phyloP scores from a whole-genome alignment of 2,329 filamentous ascomycete species.

The Lojkania enalia region DNA sequence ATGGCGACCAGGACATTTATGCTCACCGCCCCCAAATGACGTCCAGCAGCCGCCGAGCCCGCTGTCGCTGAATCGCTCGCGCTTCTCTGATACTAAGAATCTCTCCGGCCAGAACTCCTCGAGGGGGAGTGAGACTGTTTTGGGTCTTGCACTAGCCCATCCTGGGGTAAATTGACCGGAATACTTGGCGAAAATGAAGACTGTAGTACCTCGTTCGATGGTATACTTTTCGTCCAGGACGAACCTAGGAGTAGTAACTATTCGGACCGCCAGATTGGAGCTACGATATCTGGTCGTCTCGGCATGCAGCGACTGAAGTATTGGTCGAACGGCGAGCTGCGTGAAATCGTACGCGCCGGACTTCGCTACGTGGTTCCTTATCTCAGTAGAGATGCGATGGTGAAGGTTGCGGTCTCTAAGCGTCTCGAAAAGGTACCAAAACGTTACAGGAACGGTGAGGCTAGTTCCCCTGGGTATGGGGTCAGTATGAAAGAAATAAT shows the following conservation, averaged over 20 bases:
- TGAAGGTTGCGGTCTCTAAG: constrained; percentile 6
- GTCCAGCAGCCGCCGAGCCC: constrained; percentile 36
- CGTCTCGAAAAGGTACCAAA: constrained; percentile 23
- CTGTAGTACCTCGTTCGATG: constrained; percentile 12
- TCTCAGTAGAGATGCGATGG: not conserved
- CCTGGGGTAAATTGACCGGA: not conserved
- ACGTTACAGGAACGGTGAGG: constrained; percentile 16
- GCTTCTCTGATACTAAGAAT: constrained; percentile 22
- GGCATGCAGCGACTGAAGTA: constrained; percentile 21
- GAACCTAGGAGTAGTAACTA: constrained; percentile 11
- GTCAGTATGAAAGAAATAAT: no score
- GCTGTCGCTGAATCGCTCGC: constrained; percentile 28
- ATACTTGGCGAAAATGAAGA: constrained; percentile 16
- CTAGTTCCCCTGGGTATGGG: constrained; percentile 12
- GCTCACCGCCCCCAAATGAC: constrained; percentile 37
- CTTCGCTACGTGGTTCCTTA: no score
- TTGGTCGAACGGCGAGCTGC: constrained; percentile 14
- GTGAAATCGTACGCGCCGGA: constrained; percentile 17
- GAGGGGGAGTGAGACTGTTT: constrained; percentile 22
- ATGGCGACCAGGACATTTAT: constrained; percentile 42
- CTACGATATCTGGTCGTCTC: constrained; percentile 18
- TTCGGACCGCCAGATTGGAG: constrained; percentile 10
- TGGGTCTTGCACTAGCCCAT: not conserved
- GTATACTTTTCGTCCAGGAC: constrained; percentile 18
- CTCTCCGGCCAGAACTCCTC: constrained; percentile 43